Conservation (phyloP, 208 protist genomes). For the Crithidia expoeki region DNA sequence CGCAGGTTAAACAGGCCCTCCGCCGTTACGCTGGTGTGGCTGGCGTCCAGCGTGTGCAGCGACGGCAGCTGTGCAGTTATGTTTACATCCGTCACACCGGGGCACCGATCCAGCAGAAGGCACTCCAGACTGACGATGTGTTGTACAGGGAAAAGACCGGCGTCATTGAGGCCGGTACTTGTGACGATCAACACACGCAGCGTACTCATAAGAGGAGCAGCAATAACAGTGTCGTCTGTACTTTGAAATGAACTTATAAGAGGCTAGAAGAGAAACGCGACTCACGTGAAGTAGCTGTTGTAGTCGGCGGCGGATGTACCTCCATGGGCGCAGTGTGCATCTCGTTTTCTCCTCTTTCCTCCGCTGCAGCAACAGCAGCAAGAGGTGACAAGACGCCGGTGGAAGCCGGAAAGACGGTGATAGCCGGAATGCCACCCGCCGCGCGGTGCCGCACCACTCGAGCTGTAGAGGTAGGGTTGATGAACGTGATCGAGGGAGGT, state of each 20-base stretch:
- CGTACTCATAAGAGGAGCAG: conserved; percentile 13
- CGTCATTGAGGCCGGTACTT: conserved; percentile 29
- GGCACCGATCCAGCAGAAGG: conserved; percentile 25
- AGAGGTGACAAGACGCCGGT: neutral
- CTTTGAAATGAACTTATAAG: neutral
- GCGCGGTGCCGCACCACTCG: conserved; percentile 17
- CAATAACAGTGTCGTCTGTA: neutral
- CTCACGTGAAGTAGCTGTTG: too few relatives aligned
- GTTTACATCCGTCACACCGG: conserved; percentile 28
- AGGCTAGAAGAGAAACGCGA: neutral
- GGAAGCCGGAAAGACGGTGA: conserved; percentile 32
- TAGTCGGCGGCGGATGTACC: too few relatives aligned
- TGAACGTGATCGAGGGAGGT: neutral
- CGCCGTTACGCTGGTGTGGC: conserved; percentile 36
- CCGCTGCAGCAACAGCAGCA: neutral
- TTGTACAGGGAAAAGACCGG: conserved; percentile 12
- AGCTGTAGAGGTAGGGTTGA: neutral
- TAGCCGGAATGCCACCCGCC: conserved; percentile 29
- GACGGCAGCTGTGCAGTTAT: conserved; percentile 34
- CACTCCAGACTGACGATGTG: conserved; percentile 21
- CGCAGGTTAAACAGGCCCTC: conserved; percentile 37
- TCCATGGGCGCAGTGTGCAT: neutral
- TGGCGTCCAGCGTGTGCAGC: conserved; percentile 42
- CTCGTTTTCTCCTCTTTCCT: neutral
- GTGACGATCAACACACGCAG: conserved; percentile 29